Conservation (phyloP, 306 rosid genomes). For the Acmispon strigosus region DNA sequence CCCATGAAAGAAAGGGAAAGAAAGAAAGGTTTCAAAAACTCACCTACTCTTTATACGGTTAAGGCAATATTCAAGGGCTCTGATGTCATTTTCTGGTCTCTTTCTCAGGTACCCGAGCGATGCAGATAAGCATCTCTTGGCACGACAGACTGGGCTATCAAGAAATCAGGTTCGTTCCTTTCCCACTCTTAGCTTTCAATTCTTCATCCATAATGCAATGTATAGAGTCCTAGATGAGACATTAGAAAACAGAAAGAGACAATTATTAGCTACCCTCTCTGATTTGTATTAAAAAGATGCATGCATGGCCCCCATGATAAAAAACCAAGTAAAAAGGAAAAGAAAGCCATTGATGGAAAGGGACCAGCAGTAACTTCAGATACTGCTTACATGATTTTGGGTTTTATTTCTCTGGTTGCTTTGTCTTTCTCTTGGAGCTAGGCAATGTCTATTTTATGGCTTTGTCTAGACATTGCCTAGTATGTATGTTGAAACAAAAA, state of each 20-base stretch:
- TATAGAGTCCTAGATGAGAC: not conserved
- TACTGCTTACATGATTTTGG: slow-evolving; percentile 35
- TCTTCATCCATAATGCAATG: not conserved
- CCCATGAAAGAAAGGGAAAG: slow-evolving; percentile 37
- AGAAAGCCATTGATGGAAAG: not conserved
- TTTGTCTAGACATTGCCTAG: too few relatives aligned
- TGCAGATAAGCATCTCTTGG: slow-evolving; percentile 92
- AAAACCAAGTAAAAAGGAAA: not conserved
- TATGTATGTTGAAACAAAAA: too few relatives aligned
- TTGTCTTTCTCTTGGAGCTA: slow-evolving; percentile 24
- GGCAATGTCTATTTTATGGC: not conserved
- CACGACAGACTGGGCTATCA: slow-evolving; percentile 87
- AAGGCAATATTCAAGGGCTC: slow-evolving; percentile 27
- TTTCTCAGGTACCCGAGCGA: slow-evolving; percentile 97
- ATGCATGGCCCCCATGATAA: slow-evolving; percentile 19
- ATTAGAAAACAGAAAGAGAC: not conserved
- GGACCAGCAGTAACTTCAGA: slow-evolving; percentile 52
- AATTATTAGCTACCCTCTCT: not conserved
- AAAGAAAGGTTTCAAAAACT: slow-evolving; percentile 26
- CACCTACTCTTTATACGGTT: slow-evolving; percentile 28
- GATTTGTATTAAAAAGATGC: not conserved
- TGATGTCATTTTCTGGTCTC: slow-evolving; percentile 78
- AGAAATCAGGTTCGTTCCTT: slow-evolving; percentile 72
- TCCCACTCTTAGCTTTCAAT: slow-evolving; percentile 2
- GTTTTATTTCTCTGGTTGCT: slow-evolving; percentile 26